Conservation (phyloP, 306 rosid genomes). For the Cucurbita moschata region DNA sequence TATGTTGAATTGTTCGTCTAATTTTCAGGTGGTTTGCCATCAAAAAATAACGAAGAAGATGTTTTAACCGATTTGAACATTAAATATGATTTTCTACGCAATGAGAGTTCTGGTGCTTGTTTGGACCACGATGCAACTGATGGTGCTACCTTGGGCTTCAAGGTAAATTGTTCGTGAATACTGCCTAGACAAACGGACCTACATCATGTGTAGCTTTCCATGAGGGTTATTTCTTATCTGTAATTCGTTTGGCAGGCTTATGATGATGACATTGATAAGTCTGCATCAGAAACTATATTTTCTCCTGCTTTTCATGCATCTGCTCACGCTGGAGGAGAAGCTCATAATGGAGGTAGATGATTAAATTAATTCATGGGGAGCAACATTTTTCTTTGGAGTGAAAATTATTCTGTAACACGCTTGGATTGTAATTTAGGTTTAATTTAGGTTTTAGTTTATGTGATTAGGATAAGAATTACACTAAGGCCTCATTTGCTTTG, state of each 20-base stretch:
- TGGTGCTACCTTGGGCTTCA: slow-evolving; percentile 32
- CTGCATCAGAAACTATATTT: slow-evolving; percentile 59
- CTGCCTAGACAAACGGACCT: background rate
- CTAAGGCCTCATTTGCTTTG: slow-evolving; percentile 8
- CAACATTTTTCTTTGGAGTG: background rate
- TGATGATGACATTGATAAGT: slow-evolving; percentile 27
- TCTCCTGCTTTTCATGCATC: slow-evolving; percentile 76
- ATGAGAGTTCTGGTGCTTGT: slow-evolving; percentile 38
- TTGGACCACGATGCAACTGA: slow-evolving; percentile 37
- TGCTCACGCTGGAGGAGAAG: slow-evolving; percentile 44
- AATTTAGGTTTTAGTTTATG: background rate
- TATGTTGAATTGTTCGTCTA: background rate
- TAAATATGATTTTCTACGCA: slow-evolving; percentile 23
- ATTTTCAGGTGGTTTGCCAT: slow-evolving; percentile 37
- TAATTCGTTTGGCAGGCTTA: slow-evolving; percentile 33
- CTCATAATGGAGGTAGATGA: slow-evolving; percentile 57
- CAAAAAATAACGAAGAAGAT: slow-evolving; percentile 42
- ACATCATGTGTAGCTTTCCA: background rate
- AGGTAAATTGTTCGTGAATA: slow-evolving; percentile 34
- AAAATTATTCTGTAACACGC: background rate
- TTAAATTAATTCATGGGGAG: background rate
- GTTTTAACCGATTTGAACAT: slow-evolving; percentile 24
- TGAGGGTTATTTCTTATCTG: background rate
- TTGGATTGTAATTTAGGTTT: background rate
- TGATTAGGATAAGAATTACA: slow-evolving; percentile 20